Base-by-base conservation (phyloP, 2,329 filamentous ascomycete species). In the Venturia effusa region DNA sequence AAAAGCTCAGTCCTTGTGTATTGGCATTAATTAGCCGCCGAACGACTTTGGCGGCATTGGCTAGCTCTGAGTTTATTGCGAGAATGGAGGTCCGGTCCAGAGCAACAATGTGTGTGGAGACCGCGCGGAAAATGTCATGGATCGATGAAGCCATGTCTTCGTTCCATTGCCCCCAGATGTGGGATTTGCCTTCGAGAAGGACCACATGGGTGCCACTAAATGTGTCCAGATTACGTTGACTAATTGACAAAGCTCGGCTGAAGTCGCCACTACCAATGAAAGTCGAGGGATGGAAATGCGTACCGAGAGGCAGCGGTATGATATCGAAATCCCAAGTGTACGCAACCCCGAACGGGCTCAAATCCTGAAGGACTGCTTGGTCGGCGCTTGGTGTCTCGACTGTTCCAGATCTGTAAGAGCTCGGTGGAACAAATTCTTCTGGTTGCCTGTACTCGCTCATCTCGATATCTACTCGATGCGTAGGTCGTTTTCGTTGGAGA, bases 261-360 rank as follows among this genome's bases (percentile, higher is more conserved):
- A 86, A 78, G 32, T 81, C 79, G 3, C 81, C 82, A 67, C 82
- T 83, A 34, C 84, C 84, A 64, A 86, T 75, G 65, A 86, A 83
- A 4, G 83, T 84, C 57, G 74, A 77, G 54, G 78, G 72, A 66
- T 83, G 80, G 66, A 85, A 86, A 68, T 79, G 84, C 0, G 80
- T 83, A 1, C 80, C 83, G 7, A 75, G 66, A 10, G 73, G 74
- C 8, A 86, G 70, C 30, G 81, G 79, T 5, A 70, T 70, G 10
- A 84, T 71, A 61, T 81, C 80, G 65, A 86, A 86, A 66, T 81
- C 79, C 13, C 75, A 74, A 1, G 82, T 72, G 67, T 84, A 85
- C 24, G 74, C 74, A 4, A 76, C 76, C 37, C 79, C 79, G 67
- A 76, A 80, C n/a, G 76, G 73, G 39, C 74, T 77, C 1, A 86